A percentile compares a stretch with the other conserved stretches of the same genome.
Conservation (phyloP, 805 yeast genomes). For the Candida nitratophila region DNA sequence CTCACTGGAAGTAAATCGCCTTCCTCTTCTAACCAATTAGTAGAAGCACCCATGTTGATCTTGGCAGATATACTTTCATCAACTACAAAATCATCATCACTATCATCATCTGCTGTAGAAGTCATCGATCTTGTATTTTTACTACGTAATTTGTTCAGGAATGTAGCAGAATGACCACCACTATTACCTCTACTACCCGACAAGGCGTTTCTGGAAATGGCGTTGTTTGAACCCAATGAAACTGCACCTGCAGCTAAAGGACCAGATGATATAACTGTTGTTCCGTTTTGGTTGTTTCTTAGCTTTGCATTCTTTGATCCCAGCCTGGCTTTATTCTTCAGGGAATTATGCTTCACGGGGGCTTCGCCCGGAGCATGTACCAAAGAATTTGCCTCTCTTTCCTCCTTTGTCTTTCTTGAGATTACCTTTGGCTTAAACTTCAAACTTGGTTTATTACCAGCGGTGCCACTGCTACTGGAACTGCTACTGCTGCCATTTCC, state of each 20-base stretch:
- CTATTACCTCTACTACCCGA: conserved; percentile 8
- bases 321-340: conserved; percentile 26
- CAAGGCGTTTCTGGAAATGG: conserved; percentile 8
- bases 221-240: conserved; percentile 28
- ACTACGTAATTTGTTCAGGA: conserved; percentile 12
- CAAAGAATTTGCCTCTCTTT: conserved; percentile 73
- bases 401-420: conserved; percentile 77
- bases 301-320: conserved; percentile 25
- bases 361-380: conserved; percentile 16
- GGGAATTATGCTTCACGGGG: conserved; percentile 7
- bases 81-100: conserved; percentile 25
- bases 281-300: conserved; percentile 27
- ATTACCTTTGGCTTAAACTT: conserved; percentile 86
- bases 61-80: conserved; percentile 34
- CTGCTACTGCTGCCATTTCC: background rate
- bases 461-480: background rate
- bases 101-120: conserved; percentile 25
- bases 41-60: conserved; percentile 61
- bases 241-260: conserved; percentile 65
- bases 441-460: conserved; percentile 39
- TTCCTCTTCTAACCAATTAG: conserved; percentile 43
- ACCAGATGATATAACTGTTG: conserved; percentile 66
- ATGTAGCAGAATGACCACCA: conserved; percentile 32
- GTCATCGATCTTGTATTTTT: conserved; percentile 1
- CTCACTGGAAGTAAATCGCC: conserved; percentile 63